Conservation (phyloP, 345 rosid species). For the Lagerstroemia speciosa region DNA sequence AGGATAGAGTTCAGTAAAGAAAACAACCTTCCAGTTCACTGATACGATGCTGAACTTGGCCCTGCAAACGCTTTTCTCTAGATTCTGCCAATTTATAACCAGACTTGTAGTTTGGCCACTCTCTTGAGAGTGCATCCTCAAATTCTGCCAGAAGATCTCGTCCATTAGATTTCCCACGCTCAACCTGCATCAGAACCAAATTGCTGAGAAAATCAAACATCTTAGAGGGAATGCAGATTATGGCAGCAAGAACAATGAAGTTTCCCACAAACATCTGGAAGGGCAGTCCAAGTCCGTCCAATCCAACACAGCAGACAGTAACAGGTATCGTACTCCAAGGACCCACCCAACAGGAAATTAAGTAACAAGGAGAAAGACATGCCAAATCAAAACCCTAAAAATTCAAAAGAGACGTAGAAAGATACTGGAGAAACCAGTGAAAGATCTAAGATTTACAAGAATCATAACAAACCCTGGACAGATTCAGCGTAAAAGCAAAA, state of each 20-base stretch:
- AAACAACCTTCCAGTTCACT: constrained; percentile 76
- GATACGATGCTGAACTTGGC: constrained; percentile 60
- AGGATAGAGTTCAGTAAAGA: not conserved
- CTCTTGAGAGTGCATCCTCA: constrained; percentile 74
- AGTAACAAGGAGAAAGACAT: not conserved
- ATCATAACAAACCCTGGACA: not conserved
- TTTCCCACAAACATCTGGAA: not conserved
- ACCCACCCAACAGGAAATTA: not conserved
- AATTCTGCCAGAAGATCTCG: constrained; percentile 68
- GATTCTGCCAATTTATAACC: constrained; percentile 45
- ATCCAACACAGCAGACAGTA: not conserved
- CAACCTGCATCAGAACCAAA: constrained; percentile 28
- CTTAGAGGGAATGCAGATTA: not conserved
- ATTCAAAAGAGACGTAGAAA: not conserved
- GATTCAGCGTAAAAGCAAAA: not conserved
- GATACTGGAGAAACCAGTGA: not conserved
- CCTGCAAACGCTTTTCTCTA: constrained; percentile 41
- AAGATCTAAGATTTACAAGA: not conserved
- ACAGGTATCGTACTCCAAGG: not conserved
- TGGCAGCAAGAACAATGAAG: not conserved
- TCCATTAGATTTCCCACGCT: constrained; percentile 23
- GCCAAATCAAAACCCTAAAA: not conserved
- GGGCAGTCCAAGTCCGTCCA: not conserved
- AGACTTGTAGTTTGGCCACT: constrained; percentile 44
- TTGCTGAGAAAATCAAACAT: not conserved